Evolutionary conservation across 495 filamentous ascomycete species (phyloP), one percentile per base, ranked within the genome.

Genomic region (Xylaria palmicola): DNA sequence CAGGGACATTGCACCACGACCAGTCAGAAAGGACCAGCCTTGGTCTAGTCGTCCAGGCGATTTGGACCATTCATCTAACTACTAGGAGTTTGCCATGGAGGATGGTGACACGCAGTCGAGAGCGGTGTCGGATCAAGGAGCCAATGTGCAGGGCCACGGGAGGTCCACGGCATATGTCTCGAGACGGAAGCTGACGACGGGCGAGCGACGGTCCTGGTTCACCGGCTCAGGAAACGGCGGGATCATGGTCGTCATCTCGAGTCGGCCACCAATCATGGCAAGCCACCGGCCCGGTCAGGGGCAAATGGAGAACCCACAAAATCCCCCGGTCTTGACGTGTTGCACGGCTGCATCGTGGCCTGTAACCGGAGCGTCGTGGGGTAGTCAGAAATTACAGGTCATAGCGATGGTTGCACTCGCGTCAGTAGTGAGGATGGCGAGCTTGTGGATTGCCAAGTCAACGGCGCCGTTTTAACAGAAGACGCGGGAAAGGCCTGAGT

Each of bases 101-200:
- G 51, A 2, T 17, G 51, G 24, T 15, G 36, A 27, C 19, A 24
- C 15, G 51, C 30, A 54, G 36, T 54, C 20, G 36, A 54, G 9
- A 40, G 51, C 36, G 51, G 32, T 19, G 5, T 52, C 49, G 49
- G 49, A 52, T 52, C 6, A n/a, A 22, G 49, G n/a, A 52, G 12
- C 49, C 49, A 52, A 52, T 52, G 30, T 30, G 9, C 34, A 10
- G 32, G 32, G n/a, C 49, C 49, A 52, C 49, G 49, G 20, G 6
- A 1, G 13, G 50, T 27, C 50, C 50, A 27, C 29, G 22, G 34
- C 50, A 52, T 52, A 22, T 34, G 24, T 47, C 17, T 36, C 19
- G 17, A 22, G n/a, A 36, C 34, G 22, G 48, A 12, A 39, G 49
- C 30, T 37, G 7, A n/a, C 4, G 29, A 22, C 1, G 12, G 48